These are phyloP conservation scores for Kappamyces sp. DNA, from an alignment of 192 early-diverging fungal genomes.

Conservation along the genomic window DNA sequence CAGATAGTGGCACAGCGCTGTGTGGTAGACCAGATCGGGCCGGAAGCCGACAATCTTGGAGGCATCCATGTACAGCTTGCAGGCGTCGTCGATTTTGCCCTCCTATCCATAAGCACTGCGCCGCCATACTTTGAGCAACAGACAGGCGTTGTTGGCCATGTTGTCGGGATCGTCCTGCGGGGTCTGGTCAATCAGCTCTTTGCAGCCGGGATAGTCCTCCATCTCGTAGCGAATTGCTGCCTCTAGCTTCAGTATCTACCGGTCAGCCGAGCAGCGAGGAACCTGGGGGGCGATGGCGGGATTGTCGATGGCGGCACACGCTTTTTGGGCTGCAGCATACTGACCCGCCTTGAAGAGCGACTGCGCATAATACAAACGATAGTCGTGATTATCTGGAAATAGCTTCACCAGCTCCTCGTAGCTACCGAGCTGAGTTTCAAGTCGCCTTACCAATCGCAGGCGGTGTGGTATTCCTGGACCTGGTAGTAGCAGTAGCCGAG, in stretches of 20 bases:
- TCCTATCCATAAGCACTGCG: conserved; percentile 26
- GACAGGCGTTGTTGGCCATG: conserved; percentile 47
- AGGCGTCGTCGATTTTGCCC: conserved; percentile 52
- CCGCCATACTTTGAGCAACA: conserved; percentile 45
- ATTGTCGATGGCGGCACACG: conserved; percentile 38
- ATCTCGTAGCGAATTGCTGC: conserved; percentile 55
- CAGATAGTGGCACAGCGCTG: conserved; percentile 52
- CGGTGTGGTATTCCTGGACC: conserved; percentile 44
- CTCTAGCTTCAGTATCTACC: conserved; percentile 48
- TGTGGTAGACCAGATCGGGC: conserved; percentile 49
- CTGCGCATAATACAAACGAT: conserved; percentile 54
- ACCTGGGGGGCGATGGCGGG: conserved; percentile 41
- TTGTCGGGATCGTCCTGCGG: conserved; percentile 48
- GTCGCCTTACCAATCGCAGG: conserved; percentile 37
- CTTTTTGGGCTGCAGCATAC: conserved; percentile 46
- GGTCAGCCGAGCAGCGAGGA: not conserved
- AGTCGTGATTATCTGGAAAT: conserved; percentile 44
- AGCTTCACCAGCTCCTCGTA: conserved; percentile 51
- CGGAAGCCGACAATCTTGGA: conserved; percentile 46
- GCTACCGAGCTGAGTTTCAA: conserved; percentile 18
- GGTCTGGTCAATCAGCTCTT: conserved; percentile 44
- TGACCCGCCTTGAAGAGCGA: conserved; percentile 50
- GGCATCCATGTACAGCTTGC: conserved; percentile 41
- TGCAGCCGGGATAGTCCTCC: conserved; percentile 52
- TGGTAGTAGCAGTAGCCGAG: conserved; percentile 54